Conservation (phyloP, 176 grass and related monocot species). For the Oryza rufipogon region DNA sequence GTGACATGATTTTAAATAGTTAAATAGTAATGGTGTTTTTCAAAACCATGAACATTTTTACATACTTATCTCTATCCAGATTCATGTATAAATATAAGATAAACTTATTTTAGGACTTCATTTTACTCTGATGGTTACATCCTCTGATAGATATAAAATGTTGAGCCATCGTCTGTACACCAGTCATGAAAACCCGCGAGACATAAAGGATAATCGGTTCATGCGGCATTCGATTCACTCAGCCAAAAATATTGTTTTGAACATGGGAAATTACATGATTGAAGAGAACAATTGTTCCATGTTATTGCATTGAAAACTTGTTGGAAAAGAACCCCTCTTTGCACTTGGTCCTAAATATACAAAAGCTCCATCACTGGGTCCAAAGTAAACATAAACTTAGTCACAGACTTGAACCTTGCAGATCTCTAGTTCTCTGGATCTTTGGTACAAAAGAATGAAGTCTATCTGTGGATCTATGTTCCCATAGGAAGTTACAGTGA, state of each 20-base stretch:
- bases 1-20: too few relatives aligned
- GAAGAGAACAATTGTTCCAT: not conserved
- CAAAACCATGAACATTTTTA: too few relatives aligned
- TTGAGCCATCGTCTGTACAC: not conserved
- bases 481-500: constrained; percentile 47
- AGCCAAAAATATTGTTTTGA: not conserved
- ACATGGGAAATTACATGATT: not conserved
- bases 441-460: constrained; percentile 57
- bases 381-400: constrained; percentile 22
- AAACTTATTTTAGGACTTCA: too few relatives aligned
- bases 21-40: too few relatives aligned
- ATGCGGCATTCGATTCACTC: not conserved
- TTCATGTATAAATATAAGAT: too few relatives aligned
- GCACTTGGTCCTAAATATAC: constrained; percentile 10
- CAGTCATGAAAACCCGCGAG: not conserved
- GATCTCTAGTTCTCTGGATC: constrained; percentile 28
- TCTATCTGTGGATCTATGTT: constrained; percentile 49
- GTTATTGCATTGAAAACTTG: not conserved
- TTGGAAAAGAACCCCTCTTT: not conserved
- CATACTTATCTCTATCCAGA: too few relatives aligned
- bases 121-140: too few relatives aligned
- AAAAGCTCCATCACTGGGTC: constrained; percentile 3
- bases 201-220: not conserved
- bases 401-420: constrained; percentile 28
- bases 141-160: not conserved